Evolutionary conservation across 2,329 filamentous ascomycete species (phyloP), one percentile per base, ranked within the genome.

Genomic region (Arthrinium puccinioides): DNA sequence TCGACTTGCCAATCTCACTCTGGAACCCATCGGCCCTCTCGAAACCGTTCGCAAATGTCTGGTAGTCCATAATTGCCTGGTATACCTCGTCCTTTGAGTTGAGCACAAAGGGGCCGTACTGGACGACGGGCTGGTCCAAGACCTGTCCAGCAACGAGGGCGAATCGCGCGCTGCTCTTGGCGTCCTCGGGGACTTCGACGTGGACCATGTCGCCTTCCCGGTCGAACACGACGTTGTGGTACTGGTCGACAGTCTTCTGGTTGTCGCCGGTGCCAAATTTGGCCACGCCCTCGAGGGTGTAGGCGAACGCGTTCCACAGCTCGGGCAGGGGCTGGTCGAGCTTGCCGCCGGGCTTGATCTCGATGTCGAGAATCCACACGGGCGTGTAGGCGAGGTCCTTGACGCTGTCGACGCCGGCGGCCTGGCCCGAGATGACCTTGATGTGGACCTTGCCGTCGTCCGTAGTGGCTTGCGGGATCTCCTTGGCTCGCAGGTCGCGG

Each of bases 351-450:
- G 89, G 88, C 51, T 78, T 66, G 37, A 97, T 76, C 15, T 76
- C 79, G 36, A 96, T 69, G 57, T 97, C 90, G 30, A 97, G 70
- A 44, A 95, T 72, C 90, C 90, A 97, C n/a, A 97, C 88, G 0
- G 92, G 92, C 2, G 90, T 97, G 62, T 97, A 96, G 11, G 90
- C 89, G 30, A 97, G 69, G 54, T 97, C 89, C 56, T 90, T 80
- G 37, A 95, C 76, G 11, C 82, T 87, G 55, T 96, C 89, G 36
- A 92, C 76, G 30, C 87, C 89, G 52, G 88, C 82, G 38, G 79
- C 82, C 56, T 84, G 79, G 15, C 90, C 92, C 1, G 82, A 89
- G 50, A 97, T 97, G 48, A 97, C 84, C 64, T 95, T 96, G 48
- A 97, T 72, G 27, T 70, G 71, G 14, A 94, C 87, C 44, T 76